These are phyloP conservation scores for Diutina neorugosa DNA, from an alignment of 1,139 yeast species.

Conservation along the genomic window DNA sequence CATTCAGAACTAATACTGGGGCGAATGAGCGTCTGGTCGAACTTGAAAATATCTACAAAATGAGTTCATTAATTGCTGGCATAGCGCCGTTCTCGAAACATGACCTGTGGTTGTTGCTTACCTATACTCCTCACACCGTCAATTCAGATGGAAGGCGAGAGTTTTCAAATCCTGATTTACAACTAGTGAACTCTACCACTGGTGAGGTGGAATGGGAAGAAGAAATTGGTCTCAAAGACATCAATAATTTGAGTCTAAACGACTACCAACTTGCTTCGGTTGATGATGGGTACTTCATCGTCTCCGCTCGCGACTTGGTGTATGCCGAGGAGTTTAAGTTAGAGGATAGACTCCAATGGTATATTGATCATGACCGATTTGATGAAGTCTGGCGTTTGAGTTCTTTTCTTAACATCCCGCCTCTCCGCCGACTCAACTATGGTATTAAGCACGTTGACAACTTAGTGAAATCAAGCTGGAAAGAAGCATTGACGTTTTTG, in stretches of 20 bases:
- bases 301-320: slow-evolving; percentile 77
- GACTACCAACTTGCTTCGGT: slow-evolving; percentile 56
- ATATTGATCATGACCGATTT: slow-evolving; percentile 36
- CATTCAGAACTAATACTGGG: slow-evolving; percentile 28
- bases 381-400: slow-evolving; percentile 73
- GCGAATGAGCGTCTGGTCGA: slow-evolving; percentile 42
- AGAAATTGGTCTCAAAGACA: slow-evolving; percentile 56
- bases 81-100: slow-evolving; percentile 54
- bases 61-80: slow-evolving; percentile 65
- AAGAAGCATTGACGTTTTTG: slow-evolving; percentile 41
- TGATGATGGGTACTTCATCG: slow-evolving; percentile 42
- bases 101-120: slow-evolving; percentile 49
- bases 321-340: slow-evolving; percentile 59
- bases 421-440: slow-evolving; percentile 38
- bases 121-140: slow-evolving; percentile 34
- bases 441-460: slow-evolving; percentile 55
- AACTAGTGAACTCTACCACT: slow-evolving; percentile 48
- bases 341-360: slow-evolving; percentile 68
- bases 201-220: slow-evolving; percentile 80
- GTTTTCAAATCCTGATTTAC: slow-evolving; percentile 51
- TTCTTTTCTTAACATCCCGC: slow-evolving; percentile 34
- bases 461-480: slow-evolving; percentile 42
- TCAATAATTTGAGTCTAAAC: slow-evolving; percentile 56
- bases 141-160: slow-evolving; percentile 18
- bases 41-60: slow-evolving; percentile 41